Base-by-base conservation (phyloP, 139 green algal genomes). In the Mesotaenium endlicherianum region DNA sequence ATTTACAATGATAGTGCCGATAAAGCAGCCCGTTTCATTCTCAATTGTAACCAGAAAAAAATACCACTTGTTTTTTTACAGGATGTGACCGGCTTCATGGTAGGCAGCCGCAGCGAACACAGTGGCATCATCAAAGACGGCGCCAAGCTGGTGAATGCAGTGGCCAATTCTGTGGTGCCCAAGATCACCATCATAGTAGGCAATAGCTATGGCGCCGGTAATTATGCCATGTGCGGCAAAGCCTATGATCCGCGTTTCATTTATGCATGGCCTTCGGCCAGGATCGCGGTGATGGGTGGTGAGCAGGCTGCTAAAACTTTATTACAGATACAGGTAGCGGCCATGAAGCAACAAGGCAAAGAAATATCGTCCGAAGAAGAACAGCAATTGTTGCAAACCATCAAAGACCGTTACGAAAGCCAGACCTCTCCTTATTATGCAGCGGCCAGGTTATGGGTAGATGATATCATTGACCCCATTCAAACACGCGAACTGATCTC, bases 181-280 rank as follows among this genome's bases (percentile, higher is more conserved):
- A 81, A 81, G 43, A 30, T 81, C 41, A 81, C 72, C 14, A 6
- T 78, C 0, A 38, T 78, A 11, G 31, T 78, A 5, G 34, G 34
- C 39, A 6, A n/a, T n/a, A 78, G 70, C 70, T 78, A 38, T 49
- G 70, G 70, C 26, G 94, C 94, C 16, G 94, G 94, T 47, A 97
- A 97, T 88, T 97, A 97, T 87, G 94, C 94, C 80, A 97, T 97
- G 94, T 97, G 93, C 83, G 94, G 94, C 0, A 92, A 94, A 11
- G 94, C 94, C 34, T 97, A 95, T 91, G 91, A 84, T 76, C 94
- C 94, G 0, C 75, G 90, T 87, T 97, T 97, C 86, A 77, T 97
- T 55, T 97, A 92, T 90, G 97, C 92, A 88, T 97, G 94, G 94
- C 94, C 94, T 49, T 96, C 94, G 76, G 91, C 93, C 0, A 88